These are phyloP conservation scores for Fusarium cyanostomum DNA, from an alignment of 2,329 filamentous ascomycete species.

Conservation along the genomic window DNA sequence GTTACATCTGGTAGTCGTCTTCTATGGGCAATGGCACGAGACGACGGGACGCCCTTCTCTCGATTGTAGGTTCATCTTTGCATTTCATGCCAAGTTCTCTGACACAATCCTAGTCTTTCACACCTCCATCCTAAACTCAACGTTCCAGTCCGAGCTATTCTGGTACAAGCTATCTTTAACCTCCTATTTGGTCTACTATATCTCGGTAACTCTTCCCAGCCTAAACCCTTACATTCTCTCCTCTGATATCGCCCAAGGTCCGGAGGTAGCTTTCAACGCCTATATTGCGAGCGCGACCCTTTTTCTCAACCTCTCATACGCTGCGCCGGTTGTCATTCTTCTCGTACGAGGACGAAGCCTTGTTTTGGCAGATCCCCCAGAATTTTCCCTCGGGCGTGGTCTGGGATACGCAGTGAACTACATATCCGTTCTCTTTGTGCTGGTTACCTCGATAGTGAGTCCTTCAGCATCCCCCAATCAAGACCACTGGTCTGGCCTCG, in stretches of 20 bases:
- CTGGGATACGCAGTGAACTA: conserved; percentile 46
- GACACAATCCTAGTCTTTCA: conserved; percentile 37
- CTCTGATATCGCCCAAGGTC: conserved; percentile 36
- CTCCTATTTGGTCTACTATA: conserved; percentile 58
- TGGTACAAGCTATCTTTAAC: conserved; percentile 55
- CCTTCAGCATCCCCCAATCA: rapidly evolving
- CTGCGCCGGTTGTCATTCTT: conserved; percentile 52
- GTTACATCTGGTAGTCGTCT: conserved; percentile 56
- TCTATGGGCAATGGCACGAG: conserved; percentile 58
- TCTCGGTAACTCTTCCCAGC: conserved; percentile 25
- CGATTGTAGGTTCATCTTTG: conserved; percentile 15
- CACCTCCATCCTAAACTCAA: conserved; percentile 51
- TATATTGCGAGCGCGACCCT: conserved; percentile 57
- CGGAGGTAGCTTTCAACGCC: conserved; percentile 57
- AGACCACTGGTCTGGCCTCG: rapidly evolving
- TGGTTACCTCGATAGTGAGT: conserved; percentile 51
- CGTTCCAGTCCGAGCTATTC: conserved; percentile 54
- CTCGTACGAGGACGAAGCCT: conserved; percentile 49
- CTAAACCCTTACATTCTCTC: rapidly evolving
- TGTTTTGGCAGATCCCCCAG: conserved; percentile 42
- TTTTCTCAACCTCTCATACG: conserved; percentile 58
- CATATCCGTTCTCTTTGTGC: conserved; percentile 48
- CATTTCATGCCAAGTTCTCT: neutral
- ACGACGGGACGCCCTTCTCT: conserved; percentile 50
- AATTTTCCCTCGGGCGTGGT: conserved; percentile 45